Percentiles rank a stretch among this genome's conserved stretches.
Evolutionary conservation across 306 rosid genomes (phyloP).

Genomic region (Cucumis hystrix): DNA sequence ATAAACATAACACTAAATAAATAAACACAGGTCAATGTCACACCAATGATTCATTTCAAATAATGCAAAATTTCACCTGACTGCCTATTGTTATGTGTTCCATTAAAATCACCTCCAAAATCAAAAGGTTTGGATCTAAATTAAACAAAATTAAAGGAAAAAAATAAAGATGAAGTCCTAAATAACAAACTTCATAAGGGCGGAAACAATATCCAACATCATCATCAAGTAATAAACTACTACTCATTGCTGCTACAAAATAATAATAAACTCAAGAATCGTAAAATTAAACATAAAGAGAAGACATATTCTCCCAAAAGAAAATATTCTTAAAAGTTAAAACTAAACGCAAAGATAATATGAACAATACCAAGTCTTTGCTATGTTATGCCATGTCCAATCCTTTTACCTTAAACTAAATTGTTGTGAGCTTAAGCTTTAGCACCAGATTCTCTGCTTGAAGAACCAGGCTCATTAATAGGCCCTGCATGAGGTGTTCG

Average conservation of each 20-base stretch:
- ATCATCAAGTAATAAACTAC: not conserved
- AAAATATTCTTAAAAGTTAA: not conserved
- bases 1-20: not conserved
- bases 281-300: not conserved
- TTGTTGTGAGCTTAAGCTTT: not conserved
- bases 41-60: not conserved
- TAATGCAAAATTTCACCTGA: conserved; percentile 25
- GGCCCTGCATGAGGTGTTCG: not conserved
- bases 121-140: too few species aligned
- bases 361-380: not conserved
- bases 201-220: not conserved
- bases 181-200: not conserved
- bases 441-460: not conserved
- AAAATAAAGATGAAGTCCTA: too few species aligned
- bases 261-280: not conserved
- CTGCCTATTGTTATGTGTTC: conserved; percentile 23
- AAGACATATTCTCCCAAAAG: not conserved
- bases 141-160: too few species aligned
- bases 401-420: not conserved
- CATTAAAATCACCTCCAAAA: conserved; percentile 59
- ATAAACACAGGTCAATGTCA: not conserved
- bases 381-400: not conserved
- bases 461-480: not conserved
- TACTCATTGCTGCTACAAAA: not conserved
- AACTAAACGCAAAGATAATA: not conserved